Percentiles rank a stretch among this genome's conserved stretches.
These are phyloP conservation scores for Candida sithepensis DNA, from an alignment of 805 yeast species.

Conservation along the genomic window DNA sequence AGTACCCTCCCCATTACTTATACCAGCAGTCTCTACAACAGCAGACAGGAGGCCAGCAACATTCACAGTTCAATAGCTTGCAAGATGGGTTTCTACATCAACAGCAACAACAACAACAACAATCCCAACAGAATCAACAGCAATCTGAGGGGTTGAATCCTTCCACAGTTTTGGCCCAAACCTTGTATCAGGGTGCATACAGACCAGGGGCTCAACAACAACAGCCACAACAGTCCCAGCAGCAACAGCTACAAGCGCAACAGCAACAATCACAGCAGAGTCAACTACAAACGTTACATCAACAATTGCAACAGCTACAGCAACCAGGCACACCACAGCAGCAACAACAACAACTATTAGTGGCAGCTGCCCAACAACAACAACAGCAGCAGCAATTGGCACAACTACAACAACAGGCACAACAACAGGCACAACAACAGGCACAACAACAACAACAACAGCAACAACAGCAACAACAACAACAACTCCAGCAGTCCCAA, in stretches of 20 bases:
- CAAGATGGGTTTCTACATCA: conserved; percentile 24
- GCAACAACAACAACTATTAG: conserved; percentile 11
- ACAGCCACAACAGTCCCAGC: conserved; percentile 5
- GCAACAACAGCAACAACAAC: conserved; percentile 19
- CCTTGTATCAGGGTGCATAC: conserved; percentile 38
- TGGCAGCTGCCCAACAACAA: conserved; percentile 11
- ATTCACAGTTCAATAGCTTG: conserved; percentile 15
- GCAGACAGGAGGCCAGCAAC: conserved; percentile 13
- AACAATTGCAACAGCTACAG: conserved; percentile 22
- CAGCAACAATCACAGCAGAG: conserved; percentile 7
- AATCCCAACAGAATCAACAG: conserved; percentile 16
- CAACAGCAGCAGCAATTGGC: conserved; percentile 5
- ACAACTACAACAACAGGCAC: conserved; percentile 1
- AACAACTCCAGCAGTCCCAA: conserved; percentile 25
- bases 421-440: too few relatives aligned
- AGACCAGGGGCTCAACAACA: conserved; percentile 32
- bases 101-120: conserved; percentile 17
- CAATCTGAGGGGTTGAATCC: conserved; percentile 30
- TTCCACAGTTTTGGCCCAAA: conserved; percentile 36
- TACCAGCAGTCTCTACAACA: conserved; percentile 10
- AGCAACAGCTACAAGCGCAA: conserved; percentile 18
- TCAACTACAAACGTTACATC: conserved; percentile 19
- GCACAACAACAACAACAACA: conserved; percentile 23
- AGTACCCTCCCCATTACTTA: conserved; percentile 5
- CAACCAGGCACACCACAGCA: conserved; percentile 26